These are phyloP conservation scores for Cymbopogon flexuosus DNA, from an alignment of 202 grass and related monocot species.

Conservation along the genomic window DNA sequence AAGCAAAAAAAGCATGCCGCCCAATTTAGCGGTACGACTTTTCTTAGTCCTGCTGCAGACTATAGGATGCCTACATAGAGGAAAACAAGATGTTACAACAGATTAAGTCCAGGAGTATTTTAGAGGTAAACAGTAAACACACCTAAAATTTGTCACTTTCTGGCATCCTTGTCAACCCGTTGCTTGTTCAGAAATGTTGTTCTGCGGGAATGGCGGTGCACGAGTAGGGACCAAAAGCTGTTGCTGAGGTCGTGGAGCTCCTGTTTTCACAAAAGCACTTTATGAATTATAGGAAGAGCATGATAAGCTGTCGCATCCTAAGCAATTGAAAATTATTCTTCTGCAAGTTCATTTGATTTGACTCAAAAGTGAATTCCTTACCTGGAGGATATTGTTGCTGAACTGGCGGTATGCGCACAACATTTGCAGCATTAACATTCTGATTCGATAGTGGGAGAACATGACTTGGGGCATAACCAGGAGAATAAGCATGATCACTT, in stretches of 20 bases:
- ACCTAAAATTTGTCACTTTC: constrained; percentile 43
- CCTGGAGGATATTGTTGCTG: constrained; percentile 61
- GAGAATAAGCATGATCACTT: constrained; percentile 53
- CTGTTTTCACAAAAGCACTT: constrained; percentile 34
- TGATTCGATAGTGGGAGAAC: constrained; percentile 50
- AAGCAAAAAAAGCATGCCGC: constrained; percentile 68
- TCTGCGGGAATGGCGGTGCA: constrained; percentile 46
- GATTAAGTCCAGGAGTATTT: neutral
- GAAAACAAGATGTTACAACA: neutral
- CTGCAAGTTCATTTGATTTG: neutral
- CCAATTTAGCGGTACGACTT: constrained; percentile 57
- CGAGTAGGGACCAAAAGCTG: constrained; percentile 53
- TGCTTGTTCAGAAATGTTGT: constrained; percentile 54
- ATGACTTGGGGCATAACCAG: constrained; percentile 55
- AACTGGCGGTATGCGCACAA: constrained; percentile 30
- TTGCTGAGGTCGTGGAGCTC: constrained; percentile 45
- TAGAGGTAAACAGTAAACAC: neutral
- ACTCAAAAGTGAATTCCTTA: constrained; percentile 23
- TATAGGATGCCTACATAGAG: constrained; percentile 46
- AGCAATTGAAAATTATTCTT: neutral
- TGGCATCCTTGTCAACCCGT: constrained; percentile 42
- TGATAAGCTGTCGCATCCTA: neutral
- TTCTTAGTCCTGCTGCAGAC: constrained; percentile 77
- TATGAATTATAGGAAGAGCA: neutral
- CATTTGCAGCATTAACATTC: constrained; percentile 47